phyloP scores from a whole-genome alignment of 2,329 filamentous ascomycete genomes.

The Aspergillus sp. region DNA sequence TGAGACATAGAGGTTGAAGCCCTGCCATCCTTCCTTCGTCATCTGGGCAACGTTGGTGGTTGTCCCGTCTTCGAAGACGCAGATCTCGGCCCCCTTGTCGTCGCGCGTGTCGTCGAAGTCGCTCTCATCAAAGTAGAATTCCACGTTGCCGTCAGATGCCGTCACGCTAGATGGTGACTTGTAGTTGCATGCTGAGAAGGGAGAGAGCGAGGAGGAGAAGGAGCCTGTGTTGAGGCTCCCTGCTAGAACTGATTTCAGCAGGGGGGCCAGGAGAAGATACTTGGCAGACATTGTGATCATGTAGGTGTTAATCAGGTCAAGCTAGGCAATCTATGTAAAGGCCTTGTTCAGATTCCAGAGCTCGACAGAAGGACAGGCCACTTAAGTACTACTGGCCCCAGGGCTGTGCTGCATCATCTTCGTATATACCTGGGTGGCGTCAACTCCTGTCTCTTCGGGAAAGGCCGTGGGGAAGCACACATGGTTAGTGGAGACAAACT shows the following conservation, averaged over 20 bases:
- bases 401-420: too few relatives aligned
- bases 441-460: too few relatives aligned
- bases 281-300: neutral
- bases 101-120: neutral
- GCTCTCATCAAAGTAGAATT: neutral
- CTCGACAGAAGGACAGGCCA: too few relatives aligned
- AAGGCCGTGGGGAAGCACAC: too few relatives aligned
- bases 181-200: constrained; percentile 1
- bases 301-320: too few relatives aligned
- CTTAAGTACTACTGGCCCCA: too few relatives aligned
- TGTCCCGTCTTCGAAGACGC: neutral
- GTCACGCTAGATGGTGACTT: neutral
- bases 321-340: too few relatives aligned
- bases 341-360: too few relatives aligned
- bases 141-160: neutral
- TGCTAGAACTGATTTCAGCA: neutral
- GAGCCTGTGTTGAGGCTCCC: neutral
- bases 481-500: too few relatives aligned
- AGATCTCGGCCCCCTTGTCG: constrained; percentile 1
- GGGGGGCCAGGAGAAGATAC: neutral
- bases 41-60: neutral
- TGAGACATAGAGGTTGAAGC: neutral
- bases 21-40: constrained; percentile 7
- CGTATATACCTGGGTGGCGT: too few relatives aligned
- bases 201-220: neutral